Percentiles rank a stretch among this genome's conserved stretches.
phyloP scores from a whole-genome alignment of 176 grass and related monocot genomes.

The Dendrocalamus sinicus region DNA sequence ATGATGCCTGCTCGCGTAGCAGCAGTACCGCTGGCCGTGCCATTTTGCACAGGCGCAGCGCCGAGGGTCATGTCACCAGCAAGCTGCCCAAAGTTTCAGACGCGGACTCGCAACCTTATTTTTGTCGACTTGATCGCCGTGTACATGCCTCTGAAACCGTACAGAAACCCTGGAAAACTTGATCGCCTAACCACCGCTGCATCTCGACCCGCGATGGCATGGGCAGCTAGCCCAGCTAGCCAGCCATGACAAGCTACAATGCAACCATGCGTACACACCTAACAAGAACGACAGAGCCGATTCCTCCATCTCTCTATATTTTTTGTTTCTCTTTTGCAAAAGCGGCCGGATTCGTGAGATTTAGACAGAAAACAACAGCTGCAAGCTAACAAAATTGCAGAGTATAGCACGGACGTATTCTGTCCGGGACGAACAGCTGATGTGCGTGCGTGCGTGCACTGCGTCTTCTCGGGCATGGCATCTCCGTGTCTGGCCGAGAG shows the following conservation, averaged over 20 bases:
- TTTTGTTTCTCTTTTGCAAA: not conserved
- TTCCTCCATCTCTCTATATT: not conserved
- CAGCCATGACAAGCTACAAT: not conserved
- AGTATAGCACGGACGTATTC: not conserved
- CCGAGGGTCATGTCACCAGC: not conserved
- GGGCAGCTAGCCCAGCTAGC: not conserved
- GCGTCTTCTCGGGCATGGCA: not conserved
- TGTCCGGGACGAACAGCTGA: not conserved
- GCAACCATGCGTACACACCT: not conserved
- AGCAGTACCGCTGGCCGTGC: not conserved
- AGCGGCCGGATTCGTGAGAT: not conserved
- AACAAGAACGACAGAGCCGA: not conserved
- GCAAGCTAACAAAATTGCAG: not conserved
- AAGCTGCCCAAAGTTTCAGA: not conserved
- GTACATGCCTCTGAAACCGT: not conserved
- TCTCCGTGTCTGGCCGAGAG: conserved; percentile 12
- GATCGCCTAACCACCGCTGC: not conserved
- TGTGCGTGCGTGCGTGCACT: not conserved
- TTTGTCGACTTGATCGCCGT: not conserved
- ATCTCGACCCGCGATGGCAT: not conserved
- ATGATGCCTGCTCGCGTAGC: not conserved
- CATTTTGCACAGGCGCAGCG: not conserved
- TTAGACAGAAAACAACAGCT: not conserved
- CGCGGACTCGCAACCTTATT: conserved; percentile 14
- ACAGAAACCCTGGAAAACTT: not conserved